Base-by-base conservation (phyloP, 805 yeast genomes). In the Metschnikowia picachoensis region DNA sequence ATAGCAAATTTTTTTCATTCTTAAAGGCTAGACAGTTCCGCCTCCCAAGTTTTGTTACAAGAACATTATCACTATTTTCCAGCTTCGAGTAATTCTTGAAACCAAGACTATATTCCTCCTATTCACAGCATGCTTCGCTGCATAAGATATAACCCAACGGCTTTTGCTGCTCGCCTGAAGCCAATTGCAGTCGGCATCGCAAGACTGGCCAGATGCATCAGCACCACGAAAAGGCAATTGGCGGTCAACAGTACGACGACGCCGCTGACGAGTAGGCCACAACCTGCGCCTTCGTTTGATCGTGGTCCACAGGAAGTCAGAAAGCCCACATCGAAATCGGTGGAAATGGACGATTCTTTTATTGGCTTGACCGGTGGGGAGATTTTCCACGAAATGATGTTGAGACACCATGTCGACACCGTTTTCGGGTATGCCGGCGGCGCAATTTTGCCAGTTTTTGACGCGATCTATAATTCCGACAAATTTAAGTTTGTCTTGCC, bases 381-480 rank as follows among this genome's bases (percentile, higher is more conserved):
- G 71, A 91, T 94, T 52, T 94, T 94, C 74, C 97, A 92, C 67
- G 98, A 92, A 69, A 94, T 94, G 98, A 94, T 94, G 98, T 76
- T 82, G 52, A 82, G 97, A 66, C 97, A 94, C 66, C 80, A 87
- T 44, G 99, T 94, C 47, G 97, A 94, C 67, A 89, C 97, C 49
- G 81, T 94, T 39, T 94, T 92, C 66, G 99, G 99, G 36, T 94
- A 94, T 73, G 95, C 99, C 45, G 99, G 99, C 61, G 99, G 99
- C 66, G 99, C 99, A 56, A 94, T 94, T 61, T 77, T 94, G 60
- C 98, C 99, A 12, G 99, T 94, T 25, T 94, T 86, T 64, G 99
- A 94, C 65, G 98, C 98, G 56, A 94, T 94, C 58, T 87, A 85
- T 76, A 86, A 92, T 73, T 87, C 96, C 16, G 82, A 84, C 47